These are phyloP conservation scores for Colletotrichum brevisporum DNA, from an alignment of 2,329 filamentous ascomycete genomes.

Conservation along the genomic window DNA sequence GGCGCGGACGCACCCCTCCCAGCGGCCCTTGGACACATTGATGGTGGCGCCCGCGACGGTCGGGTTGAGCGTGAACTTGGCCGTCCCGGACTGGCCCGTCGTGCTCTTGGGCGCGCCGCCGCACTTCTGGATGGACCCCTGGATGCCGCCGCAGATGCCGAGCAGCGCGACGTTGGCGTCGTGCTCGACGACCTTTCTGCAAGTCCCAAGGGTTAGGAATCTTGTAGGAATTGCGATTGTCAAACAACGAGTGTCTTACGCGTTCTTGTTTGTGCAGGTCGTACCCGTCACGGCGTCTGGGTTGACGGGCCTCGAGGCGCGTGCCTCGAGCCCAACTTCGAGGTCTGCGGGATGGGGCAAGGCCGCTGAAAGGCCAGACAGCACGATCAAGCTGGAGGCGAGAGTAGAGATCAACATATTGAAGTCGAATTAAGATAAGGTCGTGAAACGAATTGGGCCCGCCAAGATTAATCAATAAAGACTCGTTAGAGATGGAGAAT, in stretches of 20 bases:
- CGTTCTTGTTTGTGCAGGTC: slow-evolving; percentile 17
- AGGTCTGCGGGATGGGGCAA: background rate
- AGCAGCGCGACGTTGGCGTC: slow-evolving; percentile 64
- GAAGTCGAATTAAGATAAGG: background rate
- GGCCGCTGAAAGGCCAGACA: slow-evolving; percentile 1
- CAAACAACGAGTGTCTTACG: slow-evolving; percentile 9
- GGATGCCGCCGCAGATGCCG: slow-evolving; percentile 65
- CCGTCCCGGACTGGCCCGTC: slow-evolving; percentile 60
- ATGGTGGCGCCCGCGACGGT: slow-evolving; percentile 60
- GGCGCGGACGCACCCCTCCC: slow-evolving; percentile 68
- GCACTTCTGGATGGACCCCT: slow-evolving; percentile 59
- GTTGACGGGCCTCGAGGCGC: slow-evolving; percentile 22
- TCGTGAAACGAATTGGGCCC: slow-evolving; percentile 2
- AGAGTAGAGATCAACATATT: slow-evolving; percentile 23
- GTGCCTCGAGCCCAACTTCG: background rate
- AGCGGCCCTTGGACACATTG: slow-evolving; percentile 66
- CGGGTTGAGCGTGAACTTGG: slow-evolving; percentile 61
- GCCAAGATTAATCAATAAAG: background rate
- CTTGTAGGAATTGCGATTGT: rapidly evolving
- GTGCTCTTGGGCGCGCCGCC: slow-evolving; percentile 59
- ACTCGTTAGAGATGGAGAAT: background rate
- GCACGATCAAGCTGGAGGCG: background rate
- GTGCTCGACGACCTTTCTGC: slow-evolving; percentile 59
- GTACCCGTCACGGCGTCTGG: slow-evolving; percentile 29
- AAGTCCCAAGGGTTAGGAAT: slow-evolving; percentile 9